Evolutionary conservation across 768 basidiomycete genomes (phyloP).

Genomic region (Termitomyces sp.): DNA sequence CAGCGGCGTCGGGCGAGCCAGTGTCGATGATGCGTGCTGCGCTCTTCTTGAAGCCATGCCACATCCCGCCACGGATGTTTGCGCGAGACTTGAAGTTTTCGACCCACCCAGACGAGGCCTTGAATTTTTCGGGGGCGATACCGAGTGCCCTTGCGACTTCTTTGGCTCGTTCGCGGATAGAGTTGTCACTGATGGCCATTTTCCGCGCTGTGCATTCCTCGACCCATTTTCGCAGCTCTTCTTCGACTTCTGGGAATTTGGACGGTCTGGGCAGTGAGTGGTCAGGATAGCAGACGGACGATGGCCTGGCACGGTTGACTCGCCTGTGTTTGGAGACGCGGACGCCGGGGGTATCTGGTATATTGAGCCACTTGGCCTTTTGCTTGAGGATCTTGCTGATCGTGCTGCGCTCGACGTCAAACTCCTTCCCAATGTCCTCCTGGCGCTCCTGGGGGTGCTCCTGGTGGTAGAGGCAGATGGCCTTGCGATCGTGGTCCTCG

Average conservation of each 20-base stretch:
- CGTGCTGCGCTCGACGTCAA: slow-evolving; percentile 86
- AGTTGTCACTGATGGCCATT: slow-evolving; percentile 55
- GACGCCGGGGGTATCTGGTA: slow-evolving; percentile 51
- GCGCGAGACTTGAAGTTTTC: slow-evolving; percentile 88
- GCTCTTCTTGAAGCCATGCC: slow-evolving; percentile 32
- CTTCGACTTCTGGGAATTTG: slow-evolving; percentile 78
- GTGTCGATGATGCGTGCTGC: slow-evolving; percentile 15
- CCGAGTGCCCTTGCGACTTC: slow-evolving; percentile 52
- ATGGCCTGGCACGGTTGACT: slow-evolving; percentile 9
- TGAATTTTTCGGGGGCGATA: slow-evolving; percentile 71
- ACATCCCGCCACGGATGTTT: slow-evolving; percentile 64
- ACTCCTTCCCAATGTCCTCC: slow-evolving; percentile 75
- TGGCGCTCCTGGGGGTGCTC: slow-evolving; percentile 67
- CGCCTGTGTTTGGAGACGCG: slow-evolving; percentile 70
- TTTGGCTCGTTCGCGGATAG: slow-evolving; percentile 60
- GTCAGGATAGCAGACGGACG: slow-evolving; percentile 6
- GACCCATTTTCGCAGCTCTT: slow-evolving; percentile 55
- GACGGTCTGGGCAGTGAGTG: slow-evolving; percentile 47
- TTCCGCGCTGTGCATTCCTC: slow-evolving; percentile 42
- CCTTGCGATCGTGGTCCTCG: slow-evolving; percentile 66
- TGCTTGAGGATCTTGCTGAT: slow-evolving; percentile 89
- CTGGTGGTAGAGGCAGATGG: slow-evolving; percentile 64
- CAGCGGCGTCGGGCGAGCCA: not conserved
- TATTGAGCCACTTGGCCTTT: slow-evolving; percentile 76
- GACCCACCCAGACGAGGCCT: slow-evolving; percentile 89